Base-by-base conservation (phyloP, 2,329 filamentous ascomycete species). In the Davidsoniella neocaledoniae region DNA sequence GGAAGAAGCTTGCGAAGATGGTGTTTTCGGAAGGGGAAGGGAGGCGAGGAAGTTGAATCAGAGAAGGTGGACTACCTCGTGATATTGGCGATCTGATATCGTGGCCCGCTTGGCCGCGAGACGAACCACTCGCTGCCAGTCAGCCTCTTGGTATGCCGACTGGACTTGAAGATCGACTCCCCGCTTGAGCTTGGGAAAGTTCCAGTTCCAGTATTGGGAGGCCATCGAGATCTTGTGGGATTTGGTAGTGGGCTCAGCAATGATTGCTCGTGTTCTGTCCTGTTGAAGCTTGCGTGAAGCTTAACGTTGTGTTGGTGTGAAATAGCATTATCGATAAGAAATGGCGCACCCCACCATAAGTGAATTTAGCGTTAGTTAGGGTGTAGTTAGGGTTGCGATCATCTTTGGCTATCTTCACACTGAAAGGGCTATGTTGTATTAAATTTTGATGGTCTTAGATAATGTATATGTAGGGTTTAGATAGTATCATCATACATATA, bases 161-260 rank as follows among this genome's bases (percentile, higher is more conserved):
- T 76, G 70, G 8, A 79, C 65, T 63, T 74, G 70, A 46, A 72
- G 63, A 55, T 74, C 71, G 47, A 73, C 68, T 53, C 66, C 70
- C 57, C 66, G 68, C 56, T 67, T 72, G 43, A 75, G 66, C 43
- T 61, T 58, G 42, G 65, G 65, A 46, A 29, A 43, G 41, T 50
- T 48, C 47, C 47, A 49, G 21, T 23, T 50, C 43, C 29, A 33
- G 17, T 47, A 53, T 9, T 46, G 17, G 14, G 51, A 29, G 29
- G 29, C 29, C 51, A 53, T 53, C 29, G 29, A 33, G 9, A 33
- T 33, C 29, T 43, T n/a, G 21, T 23, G 12, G 23, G 23, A 26
- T 29, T 8, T n/a, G 21, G 19, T 43, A 17, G 8, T 5, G 3
- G 29, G 2, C 29, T 33, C 8, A 33, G 29, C 9, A 33, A 12